A percentile compares a stretch with the other conserved stretches of the same genome.
phyloP scores from a whole-genome alignment of 2,329 filamentous ascomycete species.

The Thielaviopsis populi region DNA sequence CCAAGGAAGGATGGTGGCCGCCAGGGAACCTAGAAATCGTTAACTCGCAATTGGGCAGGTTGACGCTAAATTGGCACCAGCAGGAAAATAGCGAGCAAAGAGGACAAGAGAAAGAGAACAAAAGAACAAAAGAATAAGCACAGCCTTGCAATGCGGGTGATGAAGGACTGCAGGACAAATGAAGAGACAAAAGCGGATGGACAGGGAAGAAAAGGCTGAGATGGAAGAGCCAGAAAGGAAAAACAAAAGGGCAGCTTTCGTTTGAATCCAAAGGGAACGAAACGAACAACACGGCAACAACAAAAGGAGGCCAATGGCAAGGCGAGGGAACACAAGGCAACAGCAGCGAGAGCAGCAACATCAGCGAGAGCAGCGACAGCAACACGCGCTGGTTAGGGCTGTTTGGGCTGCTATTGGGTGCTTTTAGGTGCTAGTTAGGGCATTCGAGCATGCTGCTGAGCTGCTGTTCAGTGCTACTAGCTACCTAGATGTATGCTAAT shows the following conservation, averaged over 20 bases:
- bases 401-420: no score
- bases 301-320: background rate
- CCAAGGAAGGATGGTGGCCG: constrained; percentile 7
- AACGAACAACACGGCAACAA: background rate
- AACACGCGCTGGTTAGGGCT: no score
- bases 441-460: no score
- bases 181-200: background rate
- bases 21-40: constrained; percentile 1
- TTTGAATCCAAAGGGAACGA: background rate
- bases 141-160: background rate
- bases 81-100: background rate
- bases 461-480: no score
- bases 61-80: background rate
- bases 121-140: background rate
- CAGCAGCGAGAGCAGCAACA: background rate
- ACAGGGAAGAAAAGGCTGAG: background rate
- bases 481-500: no score
- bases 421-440: no score
- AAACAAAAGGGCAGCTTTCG: background rate
- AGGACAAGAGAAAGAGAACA: background rate
- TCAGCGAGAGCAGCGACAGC: background rate
- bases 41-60: background rate
- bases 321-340: background rate
- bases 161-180: background rate
- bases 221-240: background rate